These are phyloP conservation scores for Magnusiomyces ingens DNA, from an alignment of 1,139 yeast genomes.

Conservation along the genomic window DNA sequence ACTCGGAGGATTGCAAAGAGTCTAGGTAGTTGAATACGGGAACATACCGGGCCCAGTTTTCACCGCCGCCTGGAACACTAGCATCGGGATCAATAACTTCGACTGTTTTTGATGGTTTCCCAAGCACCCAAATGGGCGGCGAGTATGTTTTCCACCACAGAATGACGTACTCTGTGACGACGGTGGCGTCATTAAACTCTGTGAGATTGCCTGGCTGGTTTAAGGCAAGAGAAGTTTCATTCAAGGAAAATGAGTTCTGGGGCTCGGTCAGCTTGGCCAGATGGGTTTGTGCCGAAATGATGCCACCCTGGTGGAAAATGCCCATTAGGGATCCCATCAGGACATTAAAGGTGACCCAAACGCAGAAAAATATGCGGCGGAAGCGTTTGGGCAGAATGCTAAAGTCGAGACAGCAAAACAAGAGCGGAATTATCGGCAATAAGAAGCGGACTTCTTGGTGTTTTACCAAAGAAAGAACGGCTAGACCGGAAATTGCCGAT, in stretches of 20 bases:
- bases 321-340: slow-evolving; percentile 66
- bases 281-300: slow-evolving; percentile 55
- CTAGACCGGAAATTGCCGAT: slow-evolving; percentile 55
- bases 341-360: slow-evolving; percentile 64
- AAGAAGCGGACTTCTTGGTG: slow-evolving; percentile 91
- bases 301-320: slow-evolving; percentile 82
- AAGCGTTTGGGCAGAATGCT: slow-evolving; percentile 18
- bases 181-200: not conserved
- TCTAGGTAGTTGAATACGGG: slow-evolving; percentile 34
- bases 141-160: slow-evolving; percentile 94
- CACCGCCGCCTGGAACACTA: slow-evolving; percentile 22
- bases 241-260: not conserved
- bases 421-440: slow-evolving; percentile 66
- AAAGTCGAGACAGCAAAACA: slow-evolving; percentile 54
- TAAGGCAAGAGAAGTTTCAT: not conserved
- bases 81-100: slow-evolving; percentile 22
- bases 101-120: slow-evolving; percentile 31
- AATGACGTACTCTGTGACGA: slow-evolving; percentile 29
- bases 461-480: slow-evolving; percentile 60
- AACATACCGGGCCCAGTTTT: slow-evolving; percentile 31
- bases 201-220: not conserved
- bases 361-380: slow-evolving; percentile 30
- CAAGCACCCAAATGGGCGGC: slow-evolving; percentile 86
- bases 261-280: slow-evolving; percentile 20
- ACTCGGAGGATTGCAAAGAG: slow-evolving; percentile 17